Evolutionary conservation across 192 early-diverging fungal genomes (phyloP).

Genomic region (Coemansia sp.): DNA sequence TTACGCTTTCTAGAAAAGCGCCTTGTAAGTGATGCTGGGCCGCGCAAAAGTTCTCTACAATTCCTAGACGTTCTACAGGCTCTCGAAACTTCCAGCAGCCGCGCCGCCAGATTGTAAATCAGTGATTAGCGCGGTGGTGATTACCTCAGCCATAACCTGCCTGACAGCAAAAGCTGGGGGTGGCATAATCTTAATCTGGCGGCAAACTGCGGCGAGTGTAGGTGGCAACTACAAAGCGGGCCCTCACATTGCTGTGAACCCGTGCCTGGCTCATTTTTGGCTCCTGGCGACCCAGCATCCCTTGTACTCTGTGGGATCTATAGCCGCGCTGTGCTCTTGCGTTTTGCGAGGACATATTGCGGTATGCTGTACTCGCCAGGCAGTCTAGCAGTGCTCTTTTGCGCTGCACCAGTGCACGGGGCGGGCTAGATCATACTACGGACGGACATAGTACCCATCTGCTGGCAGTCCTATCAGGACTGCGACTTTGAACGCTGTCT

Average conservation of each 20-base stretch:
- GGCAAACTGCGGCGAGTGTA: background rate
- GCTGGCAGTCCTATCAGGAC: constrained; percentile 7
- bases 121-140: background rate
- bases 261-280: background rate
- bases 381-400: background rate
- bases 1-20: background rate
- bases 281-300: constrained; percentile 17
- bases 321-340: constrained; percentile 11
- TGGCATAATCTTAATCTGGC: background rate
- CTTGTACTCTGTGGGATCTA: constrained; percentile 14
- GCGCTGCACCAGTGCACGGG: background rate
- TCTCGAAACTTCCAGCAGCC: background rate
- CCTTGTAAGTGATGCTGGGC: background rate
- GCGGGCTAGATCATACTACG: constrained; percentile 16
- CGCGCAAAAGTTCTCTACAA: background rate
- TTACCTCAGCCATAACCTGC: background rate
- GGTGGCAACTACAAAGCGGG: background rate
- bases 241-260: background rate
- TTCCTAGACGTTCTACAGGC: background rate
- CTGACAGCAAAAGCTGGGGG: background rate
- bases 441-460: constrained; percentile 51
- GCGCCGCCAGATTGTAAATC: background rate
- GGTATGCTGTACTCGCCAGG: constrained; percentile 16
- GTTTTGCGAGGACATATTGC: constrained; percentile 13
- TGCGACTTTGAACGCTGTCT: constrained; percentile 20